Base-by-base conservation (phyloP, 805 yeast genomes). In the Teunomyces stri region DNA sequence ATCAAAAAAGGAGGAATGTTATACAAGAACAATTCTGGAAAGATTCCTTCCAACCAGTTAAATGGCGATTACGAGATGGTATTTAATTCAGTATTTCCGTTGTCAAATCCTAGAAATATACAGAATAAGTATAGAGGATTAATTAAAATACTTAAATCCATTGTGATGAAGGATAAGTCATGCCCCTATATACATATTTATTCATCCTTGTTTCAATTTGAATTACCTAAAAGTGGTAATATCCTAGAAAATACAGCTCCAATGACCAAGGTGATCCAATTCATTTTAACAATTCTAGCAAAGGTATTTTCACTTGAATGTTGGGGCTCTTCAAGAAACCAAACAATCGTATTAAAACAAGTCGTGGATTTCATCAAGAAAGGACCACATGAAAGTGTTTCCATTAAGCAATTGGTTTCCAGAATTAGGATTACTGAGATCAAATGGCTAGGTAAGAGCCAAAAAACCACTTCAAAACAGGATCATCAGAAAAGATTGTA, bases 261-360 rank as follows among this genome's bases (percentile, higher is more conserved):
- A 0, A 55, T 64, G 6, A 49, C 52, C 9, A 36, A 50, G 0
- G 81, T 85, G 0, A 52, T 75, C 0, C 64, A 59, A 37, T 80
- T 81, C 52, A 55, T 78, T 1, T 51, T 75, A 1, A 56, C 68
- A 0, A 44, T 82, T 0, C 45, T 80, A 4, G 77, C 75, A 10
- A 74, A 70, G 43, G 52, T 84, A 0, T 65, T 85, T 18, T 87
- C 90, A 0, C 18, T 54, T 0, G 73, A 69, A 5, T 47, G 75
- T 1, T 78, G 81, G 65, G 95, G 95, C 0, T 60, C 78, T 2
- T 55, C 51, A 2, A 50, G 56, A 11, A 87, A 87, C 56, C 77
- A 78, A 57, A 47, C 72, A 0, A 44, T 57, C 0, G 55, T 85
- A 0, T 56, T 70, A 36, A 49, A 54, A 3, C 60, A 61, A 7